Evolutionary conservation across 192 early-diverging fungal species (phyloP), one percentile per base, ranked within the genome.

Genomic region (Backusella tarrabulga): DNA sequence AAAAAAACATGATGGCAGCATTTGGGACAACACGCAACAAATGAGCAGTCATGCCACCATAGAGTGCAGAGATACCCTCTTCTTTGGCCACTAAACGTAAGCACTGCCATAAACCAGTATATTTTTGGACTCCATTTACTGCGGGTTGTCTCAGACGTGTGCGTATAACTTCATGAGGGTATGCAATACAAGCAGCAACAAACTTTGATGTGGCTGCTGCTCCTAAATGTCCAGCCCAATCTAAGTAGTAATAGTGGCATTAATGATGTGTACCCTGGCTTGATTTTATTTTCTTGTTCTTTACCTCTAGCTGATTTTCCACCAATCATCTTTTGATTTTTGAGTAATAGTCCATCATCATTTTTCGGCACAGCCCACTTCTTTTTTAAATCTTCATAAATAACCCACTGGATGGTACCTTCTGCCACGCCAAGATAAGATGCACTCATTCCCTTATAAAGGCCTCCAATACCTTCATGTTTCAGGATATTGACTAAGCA

Each of bases 21-120:
- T 98, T 98, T 2, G 97, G 97, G 11, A 99, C 97, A 0, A 96
- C 95, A 63, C 97, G 90, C 87, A 97, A 83, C 67, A 99, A 84
- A 84, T 98, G 97, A 14, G 96, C 93, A 15, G 95, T 93, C 89
- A 99, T 89, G 23, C 97, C 97, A 66, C 96, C 95, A 78, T 98
- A 99, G 26, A 99, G 82, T 6, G 94, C 95, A 21, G 84, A 84
- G 3, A 94, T 41, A 68, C 97, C 97, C 81, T 99, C 97, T 76
- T 97, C 93, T 23, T 75, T 79, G 40, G 88, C 84, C n/a, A 96
- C 92, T 12, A 85, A 80, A n/a, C 80, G 80, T 7, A 86, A 70
- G 8, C 87, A 88, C 52, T 87, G 85, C 11, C 82, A 81, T 56
- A 99, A 79, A 8, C 96, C 94, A 21, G 77, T 92, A 77, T 98